These are phyloP conservation scores for Ustilago lituana DNA, from an alignment of 1,284 basidiomycete genomes.

Conservation along the genomic window DNA sequence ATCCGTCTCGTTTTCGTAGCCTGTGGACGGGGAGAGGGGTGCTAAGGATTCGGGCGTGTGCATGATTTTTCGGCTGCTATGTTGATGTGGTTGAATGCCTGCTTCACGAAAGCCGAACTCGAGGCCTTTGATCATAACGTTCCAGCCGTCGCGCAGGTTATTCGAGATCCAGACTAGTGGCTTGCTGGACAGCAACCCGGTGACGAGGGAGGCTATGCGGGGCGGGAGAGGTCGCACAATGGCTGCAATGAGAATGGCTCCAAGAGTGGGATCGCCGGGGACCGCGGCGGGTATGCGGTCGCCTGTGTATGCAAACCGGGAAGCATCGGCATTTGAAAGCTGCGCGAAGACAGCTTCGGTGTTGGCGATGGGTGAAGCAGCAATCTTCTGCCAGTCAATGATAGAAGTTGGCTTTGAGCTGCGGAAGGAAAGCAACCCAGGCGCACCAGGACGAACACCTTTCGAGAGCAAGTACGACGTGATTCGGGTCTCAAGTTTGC, in stretches of 20 bases:
- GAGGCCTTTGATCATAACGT: slow-evolving; percentile 41
- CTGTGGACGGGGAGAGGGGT: neutral
- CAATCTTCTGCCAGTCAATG: slow-evolving; percentile 30
- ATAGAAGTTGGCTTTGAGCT: neutral
- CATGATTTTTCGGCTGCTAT: slow-evolving; percentile 2
- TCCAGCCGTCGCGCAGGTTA: slow-evolving; percentile 44
- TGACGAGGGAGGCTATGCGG: slow-evolving; percentile 11
- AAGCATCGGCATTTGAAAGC: neutral
- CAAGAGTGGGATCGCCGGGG: slow-evolving; percentile 18
- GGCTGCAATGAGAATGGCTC: slow-evolving; percentile 22
- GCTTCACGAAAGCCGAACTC: slow-evolving; percentile 36
- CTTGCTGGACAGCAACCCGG: slow-evolving; percentile 6
- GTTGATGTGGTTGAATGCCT: slow-evolving; percentile 14
- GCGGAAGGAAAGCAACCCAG: slow-evolving; percentile 21
- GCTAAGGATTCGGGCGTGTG: neutral
- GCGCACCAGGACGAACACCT: slow-evolving; percentile 43
- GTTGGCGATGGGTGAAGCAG: neutral
- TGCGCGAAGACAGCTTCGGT: neutral
- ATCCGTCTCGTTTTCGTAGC: neutral
- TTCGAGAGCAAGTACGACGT: slow-evolving; percentile 33
- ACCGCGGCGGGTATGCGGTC: slow-evolving; percentile 17
- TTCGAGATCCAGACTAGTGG: slow-evolving; percentile 34
- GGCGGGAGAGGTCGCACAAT: slow-evolving; percentile 32
- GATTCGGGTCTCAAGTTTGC: slow-evolving; percentile 53
- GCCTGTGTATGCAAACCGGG: slow-evolving; percentile 21